Evolutionary conservation across 306 rosid species (phyloP), one percentile per base, ranked within the genome.

Genomic region (Astragalus glycyphyllos): DNA sequence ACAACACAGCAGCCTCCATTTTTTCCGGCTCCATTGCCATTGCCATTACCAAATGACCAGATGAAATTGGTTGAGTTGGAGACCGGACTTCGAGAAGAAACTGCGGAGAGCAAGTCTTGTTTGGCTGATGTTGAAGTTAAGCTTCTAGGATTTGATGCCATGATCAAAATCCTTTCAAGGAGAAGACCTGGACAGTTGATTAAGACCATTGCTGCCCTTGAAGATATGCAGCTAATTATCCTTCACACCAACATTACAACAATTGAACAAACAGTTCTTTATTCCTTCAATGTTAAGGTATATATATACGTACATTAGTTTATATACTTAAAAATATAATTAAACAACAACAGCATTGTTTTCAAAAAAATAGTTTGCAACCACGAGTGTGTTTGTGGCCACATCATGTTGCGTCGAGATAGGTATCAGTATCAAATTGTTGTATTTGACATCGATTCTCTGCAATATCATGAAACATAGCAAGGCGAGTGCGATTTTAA

Each of bases 181-280:
- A 89, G 97, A 79, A 84, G 97, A 62, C 94, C 95, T 2, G 95
- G 98, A 0, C 98, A 90, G 79, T 88, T 94, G 63, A 83, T 94
- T 11, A 94, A 94, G 78, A 48, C 89, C 73, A 94, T 94, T 45
- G 97, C 98, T n/a, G 97, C 98, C 0, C 92, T 94, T 1, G 97
- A 94, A 84, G 98, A 94, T 80, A 76, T 94, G 58, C 98, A 94
- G 66, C 84, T 94, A 2, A 87, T 80, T 35, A 89, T 94, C 58
- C 98, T 94, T 64, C 98, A 94, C 45, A 94, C 98, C 10, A 94
- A 94, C 77, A 90, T 94, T 59, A 94, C 98, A 75, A 94, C 97
- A 71, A 89, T 94, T 62, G 98, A 94, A 68, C 98, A 94, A 61
- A 90, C 98, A 1, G 98, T 94, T 71, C 96, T 94, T 47, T 94